phyloP scores from a whole-genome alignment of 768 basidiomycete genomes.

The Antrodiella citrinella region DNA sequence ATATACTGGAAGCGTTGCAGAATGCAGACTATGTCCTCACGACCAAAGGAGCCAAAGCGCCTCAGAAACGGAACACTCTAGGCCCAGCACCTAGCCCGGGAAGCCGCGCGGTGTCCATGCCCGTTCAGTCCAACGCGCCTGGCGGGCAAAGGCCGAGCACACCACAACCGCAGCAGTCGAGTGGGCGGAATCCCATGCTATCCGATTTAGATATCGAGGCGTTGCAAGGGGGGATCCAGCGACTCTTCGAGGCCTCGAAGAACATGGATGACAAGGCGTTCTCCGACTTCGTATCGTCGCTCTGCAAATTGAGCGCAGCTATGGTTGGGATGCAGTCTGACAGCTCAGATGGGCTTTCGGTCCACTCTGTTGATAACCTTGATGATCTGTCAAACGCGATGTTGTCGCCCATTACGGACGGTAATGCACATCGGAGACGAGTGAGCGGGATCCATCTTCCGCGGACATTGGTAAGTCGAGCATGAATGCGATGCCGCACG shows the following conservation, averaged over 20 bases:
- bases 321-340: constrained; percentile 88
- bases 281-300: constrained; percentile 61
- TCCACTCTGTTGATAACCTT: constrained; percentile 27
- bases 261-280: constrained; percentile 80
- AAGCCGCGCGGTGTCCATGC: constrained; percentile 24
- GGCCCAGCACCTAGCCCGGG: constrained; percentile 6
- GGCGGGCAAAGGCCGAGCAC: constrained; percentile 4
- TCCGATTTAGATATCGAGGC: constrained; percentile 70
- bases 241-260: constrained; percentile 81
- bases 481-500: background rate
- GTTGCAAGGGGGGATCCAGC: constrained; percentile 65
- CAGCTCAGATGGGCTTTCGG: constrained; percentile 17
- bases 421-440: constrained; percentile 53
- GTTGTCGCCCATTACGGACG: constrained; percentile 29
- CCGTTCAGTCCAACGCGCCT: background rate
- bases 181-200: constrained; percentile 49
- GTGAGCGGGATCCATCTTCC: constrained; percentile 88
- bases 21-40: constrained; percentile 91
- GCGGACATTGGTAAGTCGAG: constrained; percentile 65
- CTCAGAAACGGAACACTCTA: constrained; percentile 13
- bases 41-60: constrained; percentile 36
- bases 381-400: constrained; percentile 30
- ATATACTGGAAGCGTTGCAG: constrained; percentile 83
- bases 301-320: constrained; percentile 82
- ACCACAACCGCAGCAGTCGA: constrained; percentile 15